Percentiles rank a stretch among this genome's conserved stretches.
These are phyloP conservation scores for Holtermanniella nyarrowii DNA, from an alignment of 768 basidiomycete species.

Conservation along the genomic window DNA sequence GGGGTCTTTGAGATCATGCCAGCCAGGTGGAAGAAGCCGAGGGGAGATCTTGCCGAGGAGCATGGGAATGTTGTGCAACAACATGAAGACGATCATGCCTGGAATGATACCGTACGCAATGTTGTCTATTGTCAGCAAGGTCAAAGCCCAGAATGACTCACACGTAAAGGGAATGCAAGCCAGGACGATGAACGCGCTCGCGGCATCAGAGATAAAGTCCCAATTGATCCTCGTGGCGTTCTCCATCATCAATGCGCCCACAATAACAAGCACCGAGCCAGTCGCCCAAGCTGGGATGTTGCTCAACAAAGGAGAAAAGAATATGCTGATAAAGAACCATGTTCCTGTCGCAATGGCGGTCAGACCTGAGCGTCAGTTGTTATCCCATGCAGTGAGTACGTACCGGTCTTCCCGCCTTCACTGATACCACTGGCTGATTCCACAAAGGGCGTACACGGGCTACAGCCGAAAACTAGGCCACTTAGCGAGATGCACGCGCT, in stretches of 20 bases:
- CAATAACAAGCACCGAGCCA: constrained; percentile 71
- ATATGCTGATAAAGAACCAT: constrained; percentile 71
- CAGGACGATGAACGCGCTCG: constrained; percentile 74
- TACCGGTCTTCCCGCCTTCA: constrained; percentile 84
- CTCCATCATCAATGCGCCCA: constrained; percentile 80
- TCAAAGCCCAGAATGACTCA: constrained; percentile 5
- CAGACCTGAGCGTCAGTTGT: no score
- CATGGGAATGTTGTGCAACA: constrained; percentile 63
- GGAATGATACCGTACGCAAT: constrained; percentile 84
- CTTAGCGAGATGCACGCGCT: constrained; percentile 26
- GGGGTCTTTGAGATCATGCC: constrained; percentile 33
- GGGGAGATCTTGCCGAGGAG: constrained; percentile 48
- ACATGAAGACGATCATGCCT: constrained; percentile 58
- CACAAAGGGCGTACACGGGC: constrained; percentile 32
- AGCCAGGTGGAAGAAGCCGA: constrained; percentile 28
- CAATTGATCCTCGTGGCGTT: constrained; percentile 81
- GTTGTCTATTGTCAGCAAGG: constrained; percentile 42
- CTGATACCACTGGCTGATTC: constrained; percentile 24
- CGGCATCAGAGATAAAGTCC: constrained; percentile 76
- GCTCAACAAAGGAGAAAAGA: constrained; percentile 81
- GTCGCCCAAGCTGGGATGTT: constrained; percentile 82
- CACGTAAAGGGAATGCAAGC: constrained; percentile 52
- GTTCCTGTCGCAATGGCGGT: constrained; percentile 63
- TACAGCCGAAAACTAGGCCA: constrained; percentile 30
- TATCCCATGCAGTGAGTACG: no score